These are phyloP conservation scores for Trichoderma semiorbis DNA, from an alignment of 2,329 filamentous ascomycete species.

Conservation along the genomic window DNA sequence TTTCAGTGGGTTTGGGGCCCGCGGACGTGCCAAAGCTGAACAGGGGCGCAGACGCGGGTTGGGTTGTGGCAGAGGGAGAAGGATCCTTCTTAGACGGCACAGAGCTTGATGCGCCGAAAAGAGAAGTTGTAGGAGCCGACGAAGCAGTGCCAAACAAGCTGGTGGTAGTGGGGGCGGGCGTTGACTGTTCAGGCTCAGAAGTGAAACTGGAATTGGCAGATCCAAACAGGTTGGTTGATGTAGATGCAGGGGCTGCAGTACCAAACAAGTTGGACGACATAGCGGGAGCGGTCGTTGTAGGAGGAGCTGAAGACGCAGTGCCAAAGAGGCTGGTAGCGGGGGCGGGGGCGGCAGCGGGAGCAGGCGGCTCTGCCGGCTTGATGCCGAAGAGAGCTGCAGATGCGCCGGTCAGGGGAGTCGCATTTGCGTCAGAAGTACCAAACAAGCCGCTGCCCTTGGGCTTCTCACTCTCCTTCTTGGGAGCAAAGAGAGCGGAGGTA, in stretches of 20 bases:
- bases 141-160: slow-evolving; percentile 18
- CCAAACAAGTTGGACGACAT: slow-evolving; percentile 22
- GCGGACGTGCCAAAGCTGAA: slow-evolving; percentile 34
- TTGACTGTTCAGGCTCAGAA: slow-evolving; percentile 9
- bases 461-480: not conserved
- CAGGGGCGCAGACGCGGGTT: slow-evolving; percentile 26
- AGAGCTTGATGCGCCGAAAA: slow-evolving; percentile 32
- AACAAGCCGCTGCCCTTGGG: not conserved
- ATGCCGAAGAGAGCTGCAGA: slow-evolving; percentile 15
- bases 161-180: slow-evolving; percentile 15
- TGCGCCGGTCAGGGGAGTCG: slow-evolving; percentile 1
- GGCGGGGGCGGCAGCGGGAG: slow-evolving; percentile 15
- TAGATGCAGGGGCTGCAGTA: slow-evolving; percentile 27
- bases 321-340: slow-evolving; percentile 31
- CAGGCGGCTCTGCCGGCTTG: slow-evolving; percentile 29
- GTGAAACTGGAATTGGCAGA: not conserved
- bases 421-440: not conserved
- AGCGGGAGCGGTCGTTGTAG: slow-evolving; percentile 25
- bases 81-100: slow-evolving; percentile 23
- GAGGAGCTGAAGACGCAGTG: slow-evolving; percentile 17
- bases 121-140: not conserved
- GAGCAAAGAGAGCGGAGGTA: slow-evolving; percentile 6
- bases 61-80: slow-evolving; percentile 21
- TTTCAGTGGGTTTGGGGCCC: slow-evolving; percentile 29
- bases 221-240: slow-evolving; percentile 19